phyloP scores from a whole-genome alignment of 2,329 filamentous ascomycete genomes.

The Phoma sp. region DNA sequence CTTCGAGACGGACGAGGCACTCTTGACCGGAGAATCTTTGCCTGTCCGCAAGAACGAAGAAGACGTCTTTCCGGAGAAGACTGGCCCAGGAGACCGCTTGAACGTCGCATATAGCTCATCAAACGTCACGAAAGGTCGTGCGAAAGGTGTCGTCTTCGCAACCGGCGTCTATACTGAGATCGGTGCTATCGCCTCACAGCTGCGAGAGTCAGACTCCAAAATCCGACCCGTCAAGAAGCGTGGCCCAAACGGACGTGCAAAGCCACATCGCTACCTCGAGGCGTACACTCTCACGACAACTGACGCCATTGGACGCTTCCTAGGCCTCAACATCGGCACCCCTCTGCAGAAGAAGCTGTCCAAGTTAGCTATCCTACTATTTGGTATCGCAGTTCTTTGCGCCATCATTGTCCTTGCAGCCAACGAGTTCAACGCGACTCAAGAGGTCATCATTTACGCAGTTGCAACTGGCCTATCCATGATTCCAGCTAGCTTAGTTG shows the following conservation, averaged over 20 bases:
- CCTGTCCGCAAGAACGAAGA: conserved; percentile 70
- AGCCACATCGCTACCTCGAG: conserved; percentile 53
- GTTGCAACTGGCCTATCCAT: conserved; percentile 48
- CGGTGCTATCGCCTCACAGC: conserved; percentile 72
- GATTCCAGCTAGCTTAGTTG: conserved; percentile 48
- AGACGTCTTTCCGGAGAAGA: conserved; percentile 57
- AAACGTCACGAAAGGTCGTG: conserved; percentile 73
- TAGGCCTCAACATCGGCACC: conserved; percentile 51
- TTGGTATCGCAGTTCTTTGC: conserved; percentile 47
- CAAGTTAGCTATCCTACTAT: conserved; percentile 40
- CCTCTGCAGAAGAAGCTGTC: conserved; percentile 49
- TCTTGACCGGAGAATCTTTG: conserved; percentile 73
- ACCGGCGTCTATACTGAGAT: conserved; percentile 77
- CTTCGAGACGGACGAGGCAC: conserved; percentile 75
- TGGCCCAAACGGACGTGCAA: conserved; percentile 43
- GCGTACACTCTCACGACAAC: conserved; percentile 59
- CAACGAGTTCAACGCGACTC: conserved; percentile 47
- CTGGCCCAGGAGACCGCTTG: conserved; percentile 70
- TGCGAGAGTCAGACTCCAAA: conserved; percentile 59
- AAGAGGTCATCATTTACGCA: conserved; percentile 50
- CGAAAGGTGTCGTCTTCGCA: conserved; percentile 69
- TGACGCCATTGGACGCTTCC: conserved; percentile 46
- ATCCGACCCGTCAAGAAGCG: conserved; percentile 54
- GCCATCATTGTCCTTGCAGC: conserved; percentile 51
- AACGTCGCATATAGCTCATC: conserved; percentile 70